phyloP scores from a whole-genome alignment of 495 filamentous ascomycete genomes.

The Xylaria longipes region DNA sequence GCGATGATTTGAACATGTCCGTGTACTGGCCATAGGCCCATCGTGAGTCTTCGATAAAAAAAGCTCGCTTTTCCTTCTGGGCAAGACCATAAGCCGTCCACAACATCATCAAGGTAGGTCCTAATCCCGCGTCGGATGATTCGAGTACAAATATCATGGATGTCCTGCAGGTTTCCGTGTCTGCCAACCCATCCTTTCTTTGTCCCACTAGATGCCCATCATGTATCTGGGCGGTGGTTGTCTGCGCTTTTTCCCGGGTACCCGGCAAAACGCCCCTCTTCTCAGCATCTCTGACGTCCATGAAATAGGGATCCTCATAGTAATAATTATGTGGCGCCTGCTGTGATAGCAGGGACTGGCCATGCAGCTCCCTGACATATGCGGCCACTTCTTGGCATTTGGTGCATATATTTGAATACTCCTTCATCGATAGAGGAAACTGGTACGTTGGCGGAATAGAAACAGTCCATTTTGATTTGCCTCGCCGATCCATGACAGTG shows the following conservation, averaged over 20 bases:
- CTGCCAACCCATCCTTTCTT: slow-evolving; percentile 40
- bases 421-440: slow-evolving; percentile 64
- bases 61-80: slow-evolving; percentile 68
- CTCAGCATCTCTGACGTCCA: slow-evolving; percentile 71
- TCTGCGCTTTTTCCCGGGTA: slow-evolving; percentile 35
- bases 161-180: slow-evolving; percentile 62
- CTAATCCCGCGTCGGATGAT: slow-evolving; percentile 69
- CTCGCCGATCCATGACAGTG: slow-evolving; percentile 61
- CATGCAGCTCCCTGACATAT: slow-evolving; percentile 55
- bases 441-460: slow-evolving; percentile 63
- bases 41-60: slow-evolving; percentile 77
- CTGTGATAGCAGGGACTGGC: slow-evolving; percentile 44
- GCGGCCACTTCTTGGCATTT: slow-evolving; percentile 62
- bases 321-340: slow-evolving; percentile 60
- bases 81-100: slow-evolving; percentile 82
- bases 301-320: slow-evolving; percentile 63
- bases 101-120: slow-evolving; percentile 70
- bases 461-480: slow-evolving; percentile 70
- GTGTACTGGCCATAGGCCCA: slow-evolving; percentile 78
- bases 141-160: slow-evolving; percentile 76
- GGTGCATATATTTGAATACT: slow-evolving; percentile 66
- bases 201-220: slow-evolving; percentile 45
- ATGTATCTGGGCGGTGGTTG: slow-evolving; percentile 35
- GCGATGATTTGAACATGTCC: slow-evolving; percentile 68
- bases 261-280: slow-evolving; percentile 60